Evolutionary conservation across 768 basidiomycete genomes (phyloP), one percentile per base, ranked within the genome.

Genomic region (Boletus fagicola): DNA sequence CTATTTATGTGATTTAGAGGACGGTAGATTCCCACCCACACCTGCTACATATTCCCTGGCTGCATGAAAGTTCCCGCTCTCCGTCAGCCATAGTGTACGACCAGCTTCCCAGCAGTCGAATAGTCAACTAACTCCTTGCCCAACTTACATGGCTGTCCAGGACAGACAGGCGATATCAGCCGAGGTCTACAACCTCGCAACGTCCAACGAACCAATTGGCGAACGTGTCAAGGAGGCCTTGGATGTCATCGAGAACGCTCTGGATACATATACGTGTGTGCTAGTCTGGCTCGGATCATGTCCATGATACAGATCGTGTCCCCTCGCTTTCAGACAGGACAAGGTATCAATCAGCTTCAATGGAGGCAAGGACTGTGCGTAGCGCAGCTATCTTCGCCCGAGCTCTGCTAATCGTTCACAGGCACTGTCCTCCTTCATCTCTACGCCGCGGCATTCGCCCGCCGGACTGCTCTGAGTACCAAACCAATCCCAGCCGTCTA

Each of bases 351-450:
- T 99, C 58, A 97, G 94, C 73, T 99, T 98, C 77, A 99, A 98
- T 63, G 97, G 97, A 11, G 97, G 97, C 51, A 99, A 99, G 72
- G 97, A 99, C 69, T 99, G 97, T 96, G 66, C 64, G 86, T 78
- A 15, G 28, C 15, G n/a, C 24, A 8, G 31, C 10, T 31, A 31
- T 47, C 46, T 33, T 28, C 28, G 4, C 35, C 12, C 10, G 11
- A 15, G 36, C 39, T 28, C 24, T 33, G 40, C 51, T 62, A 12
- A 64, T 40, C 9, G 53, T 56, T 46, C 52, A 48, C 66, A 98
- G 94, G 94, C 68, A 98, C 95, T 5, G 94, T 97, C n/a, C 81
- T 98, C 26, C 78, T 98, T 12, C 94, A 97, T 69, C 83, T 98
- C 35, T 88, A 88, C 55, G 88, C 87, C 6, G 92, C 86, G 0